Base-by-base conservation (phyloP, 2,329 filamentous ascomycete genomes). In the Penicillium sp. region DNA sequence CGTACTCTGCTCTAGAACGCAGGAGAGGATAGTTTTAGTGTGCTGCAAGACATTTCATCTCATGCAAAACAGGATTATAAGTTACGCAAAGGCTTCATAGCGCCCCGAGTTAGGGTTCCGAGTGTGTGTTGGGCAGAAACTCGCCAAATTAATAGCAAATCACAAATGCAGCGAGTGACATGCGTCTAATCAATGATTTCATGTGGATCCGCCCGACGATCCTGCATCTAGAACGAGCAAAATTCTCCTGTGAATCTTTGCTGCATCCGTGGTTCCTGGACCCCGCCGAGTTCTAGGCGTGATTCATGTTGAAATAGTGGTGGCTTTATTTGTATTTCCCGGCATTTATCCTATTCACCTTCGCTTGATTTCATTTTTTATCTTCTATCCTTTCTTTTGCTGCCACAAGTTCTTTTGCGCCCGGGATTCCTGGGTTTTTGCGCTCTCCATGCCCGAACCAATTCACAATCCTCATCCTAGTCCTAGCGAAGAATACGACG, bases 401-500 rank as follows among this genome's bases (percentile, higher is more conserved):
- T n/a, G 7, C 27, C 4, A 11, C 5, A 9, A 8, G 6, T 20
- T 14, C 17, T 23, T 13, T 30, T n/a, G n/a, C n/a, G n/a, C n/a
- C 23, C 23, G 22, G 27, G 23, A 22, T 18, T 10, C 29, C 14
- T 16, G 18, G 30, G 17, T 32, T 23, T 20, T 27, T 27, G 25
- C 11, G 31, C 32, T 40, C 37, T 44, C 32, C 10, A 52, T 50
- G 47, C 50, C 48, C 41, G 38, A 37, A 28, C 27, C 37, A 26
- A 46, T 48, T 16, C 31, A 22, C 27, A 39, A 41, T 11, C 51
- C 51, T 15, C 48, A 48, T 30, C 50, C 51, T 8, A 54, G 45
- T 20, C 51, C 51, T 8, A 48, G 32, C 41, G 51, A 54, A 45
- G 50, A 54, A 37, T 48, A 48, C 12, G 36, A 32, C 25, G 51